Conservation (phyloP, 345 rosid genomes). For the Microcos paniculata region DNA sequence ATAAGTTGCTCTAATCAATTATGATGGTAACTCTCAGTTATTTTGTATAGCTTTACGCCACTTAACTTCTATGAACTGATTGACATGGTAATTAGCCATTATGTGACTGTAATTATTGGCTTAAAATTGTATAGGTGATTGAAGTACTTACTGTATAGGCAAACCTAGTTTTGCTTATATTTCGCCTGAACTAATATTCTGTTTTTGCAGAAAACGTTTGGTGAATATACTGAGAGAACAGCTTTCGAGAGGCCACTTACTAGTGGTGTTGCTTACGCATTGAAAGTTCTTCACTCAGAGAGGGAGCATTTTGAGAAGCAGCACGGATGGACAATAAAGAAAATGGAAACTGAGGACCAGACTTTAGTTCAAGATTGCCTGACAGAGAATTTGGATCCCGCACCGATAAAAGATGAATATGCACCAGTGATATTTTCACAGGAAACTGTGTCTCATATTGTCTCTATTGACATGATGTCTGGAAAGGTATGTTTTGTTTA, state of each 20-base stretch:
- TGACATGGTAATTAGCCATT: background rate
- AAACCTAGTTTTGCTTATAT: background rate
- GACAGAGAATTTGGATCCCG: slow-evolving; percentile 81
- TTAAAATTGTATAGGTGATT: background rate
- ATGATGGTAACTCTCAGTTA: background rate
- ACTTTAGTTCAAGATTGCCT: slow-evolving; percentile 78
- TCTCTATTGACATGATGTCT: slow-evolving; percentile 98
- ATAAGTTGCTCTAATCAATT: background rate
- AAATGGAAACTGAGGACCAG: slow-evolving; percentile 93
- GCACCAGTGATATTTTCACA: slow-evolving; percentile 95
- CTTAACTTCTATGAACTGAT: background rate
- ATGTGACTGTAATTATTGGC: background rate
- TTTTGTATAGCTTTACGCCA: background rate
- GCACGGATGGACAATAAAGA: slow-evolving; percentile 79
- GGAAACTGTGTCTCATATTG: slow-evolving; percentile 92
- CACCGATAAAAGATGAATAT: slow-evolving; percentile 92
- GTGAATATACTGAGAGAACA: slow-evolving; percentile 92
- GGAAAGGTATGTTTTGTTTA: slow-evolving; percentile 61
- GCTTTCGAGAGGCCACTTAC: slow-evolving; percentile 97
- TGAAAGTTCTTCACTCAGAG: slow-evolving; percentile 80
- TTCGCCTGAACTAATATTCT: slow-evolving; percentile 2
- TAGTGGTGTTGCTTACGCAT: slow-evolving; percentile 97
- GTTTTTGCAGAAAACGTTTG: slow-evolving; percentile 70
- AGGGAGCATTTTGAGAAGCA: slow-evolving; percentile 81
- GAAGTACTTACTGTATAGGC: background rate